These are phyloP conservation scores for Orbilia oligospora DNA, from an alignment of 2,329 filamentous ascomycete genomes.

Conservation along the genomic window DNA sequence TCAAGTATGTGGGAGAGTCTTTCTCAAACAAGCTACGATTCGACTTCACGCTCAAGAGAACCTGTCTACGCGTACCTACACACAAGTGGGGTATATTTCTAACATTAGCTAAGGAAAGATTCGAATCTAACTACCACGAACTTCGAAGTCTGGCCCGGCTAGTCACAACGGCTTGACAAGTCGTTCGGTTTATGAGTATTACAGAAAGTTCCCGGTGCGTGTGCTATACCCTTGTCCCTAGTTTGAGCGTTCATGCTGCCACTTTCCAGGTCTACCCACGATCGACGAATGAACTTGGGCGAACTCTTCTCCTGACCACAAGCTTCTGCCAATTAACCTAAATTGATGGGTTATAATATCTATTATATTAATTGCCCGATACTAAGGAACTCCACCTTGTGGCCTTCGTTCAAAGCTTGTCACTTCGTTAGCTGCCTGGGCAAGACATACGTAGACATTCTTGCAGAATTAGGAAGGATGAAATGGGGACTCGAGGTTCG, in stretches of 20 bases:
- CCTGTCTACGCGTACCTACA: not conserved
- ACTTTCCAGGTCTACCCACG: constrained; percentile 33
- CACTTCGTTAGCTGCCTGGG: constrained; percentile 58
- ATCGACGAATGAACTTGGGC: constrained; percentile 14
- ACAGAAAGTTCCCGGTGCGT: not conserved
- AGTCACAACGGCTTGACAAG: not conserved
- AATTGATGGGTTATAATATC: not conserved
- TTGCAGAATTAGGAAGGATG: constrained; percentile 58
- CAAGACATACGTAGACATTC: constrained; percentile 39
- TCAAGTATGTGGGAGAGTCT: too few species aligned
- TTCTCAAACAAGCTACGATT: not conserved
- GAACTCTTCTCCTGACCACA: not conserved
- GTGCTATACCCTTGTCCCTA: not conserved
- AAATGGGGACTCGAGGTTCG: constrained; percentile 15
- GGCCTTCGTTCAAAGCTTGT: constrained; percentile 40
- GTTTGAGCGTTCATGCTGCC: not conserved
- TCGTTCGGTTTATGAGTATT: not conserved
- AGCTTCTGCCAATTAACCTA: not conserved
- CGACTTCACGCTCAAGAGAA: not conserved
- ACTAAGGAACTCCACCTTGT: constrained; percentile 9
- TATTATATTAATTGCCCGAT: constrained; percentile 32
- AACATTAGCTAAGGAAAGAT: not conserved
- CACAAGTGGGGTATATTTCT: not conserved
- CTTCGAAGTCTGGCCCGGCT: not conserved
- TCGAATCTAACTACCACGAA: not conserved